Evolutionary conservation across 2,329 filamentous ascomycete species (phyloP), one percentile per base, ranked within the genome.

Genomic region (Claviceps africana): DNA sequence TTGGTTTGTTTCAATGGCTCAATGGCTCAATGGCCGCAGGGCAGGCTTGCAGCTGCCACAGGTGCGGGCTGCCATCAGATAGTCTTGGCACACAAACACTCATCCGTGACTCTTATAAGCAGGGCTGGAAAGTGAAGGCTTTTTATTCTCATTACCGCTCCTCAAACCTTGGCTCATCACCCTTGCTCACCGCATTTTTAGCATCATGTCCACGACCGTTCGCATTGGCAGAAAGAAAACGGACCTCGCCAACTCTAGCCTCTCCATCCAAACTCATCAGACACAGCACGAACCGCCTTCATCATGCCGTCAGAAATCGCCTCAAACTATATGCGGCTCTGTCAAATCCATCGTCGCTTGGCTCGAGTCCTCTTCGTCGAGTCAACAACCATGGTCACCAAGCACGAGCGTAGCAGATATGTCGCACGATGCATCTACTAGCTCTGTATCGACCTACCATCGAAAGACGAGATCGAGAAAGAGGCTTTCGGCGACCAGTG

Each of bases 291-390:
- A 22, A 37, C 30, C n/a, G 7, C 17, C 47, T 37, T 31, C 31
- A 15, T 35, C 50, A 10, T 25, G 52, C n/a, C 53, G 33, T 19
- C 53, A 17, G 15, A 4, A 40, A 17, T 13, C 37, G 42, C 51
- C 37, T 28, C 42, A 25, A 47, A 48, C n/a, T 11, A 48, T 51
- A 40, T 52, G 52, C 52, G 59, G 60, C 46, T 63, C 61, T 28
- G 63, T 65, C 52, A 61, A 60, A 47, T 61, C 62, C 50, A 65
- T 66, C 45, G 59, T 65, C 46, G 60, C 59, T n/a, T 64, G 62
- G 62, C 56, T 66, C 21, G 64, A 66, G 51, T 57, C 59, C 5
- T 57, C 55, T 15, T 55, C 53, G n/a, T 45, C 17, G 56, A 28
- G 31, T 47, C 51, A 53, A 28, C 52, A 54, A 19, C n/a, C 48